phyloP scores from a whole-genome alignment of 2,329 filamentous ascomycete species.

The Aureobasidium sp. region DNA sequence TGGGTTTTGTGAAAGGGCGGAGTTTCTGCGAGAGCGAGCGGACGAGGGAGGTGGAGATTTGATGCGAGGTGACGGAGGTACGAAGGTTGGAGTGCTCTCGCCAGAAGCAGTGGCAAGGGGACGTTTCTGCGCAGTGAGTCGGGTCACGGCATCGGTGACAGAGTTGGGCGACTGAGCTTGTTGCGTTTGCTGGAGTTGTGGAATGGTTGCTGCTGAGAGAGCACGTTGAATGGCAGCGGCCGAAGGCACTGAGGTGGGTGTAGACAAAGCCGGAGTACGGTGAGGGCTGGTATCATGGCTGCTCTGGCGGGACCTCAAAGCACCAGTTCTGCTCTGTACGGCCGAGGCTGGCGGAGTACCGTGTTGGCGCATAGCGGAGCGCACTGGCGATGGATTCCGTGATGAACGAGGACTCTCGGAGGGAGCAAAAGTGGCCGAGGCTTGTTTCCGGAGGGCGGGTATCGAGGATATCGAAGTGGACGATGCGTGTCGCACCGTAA shows the following conservation, averaged over 20 bases:
- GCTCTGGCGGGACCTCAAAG: conserved; percentile 37
- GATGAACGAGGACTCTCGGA: conserved; percentile 39
- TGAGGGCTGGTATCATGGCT: conserved; percentile 38
- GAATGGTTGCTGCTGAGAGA: conserved; percentile 61
- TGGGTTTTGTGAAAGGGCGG: conserved; percentile 32
- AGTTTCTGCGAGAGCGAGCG: conserved; percentile 38
- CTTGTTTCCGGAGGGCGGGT: conserved; percentile 21
- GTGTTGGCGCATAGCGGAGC: conserved; percentile 24
- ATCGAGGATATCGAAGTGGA: conserved; percentile 15
- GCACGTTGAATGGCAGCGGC: conserved; percentile 58
- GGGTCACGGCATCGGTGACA: conserved; percentile 53
- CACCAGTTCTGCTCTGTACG: conserved; percentile 18
- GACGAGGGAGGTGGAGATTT: conserved; percentile 64
- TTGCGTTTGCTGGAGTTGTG: conserved; percentile 47
- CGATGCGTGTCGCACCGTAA: conserved; percentile 17
- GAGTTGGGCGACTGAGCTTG: conserved; percentile 31
- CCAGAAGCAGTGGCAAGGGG: conserved; percentile 41
- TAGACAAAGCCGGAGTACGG: conserved; percentile 31
- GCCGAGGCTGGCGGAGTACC: conserved; percentile 20
- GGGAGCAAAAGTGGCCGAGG: conserved; percentile 26
- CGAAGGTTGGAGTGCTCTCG: conserved; percentile 51
- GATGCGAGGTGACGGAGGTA: conserved; percentile 70
- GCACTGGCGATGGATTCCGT: conserved; percentile 41
- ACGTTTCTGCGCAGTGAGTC: conserved; percentile 58
- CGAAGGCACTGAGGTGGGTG: conserved; percentile 43